phyloP scores from a whole-genome alignment of 2,329 filamentous ascomycete genomes.

The Neonectria sp. region DNA sequence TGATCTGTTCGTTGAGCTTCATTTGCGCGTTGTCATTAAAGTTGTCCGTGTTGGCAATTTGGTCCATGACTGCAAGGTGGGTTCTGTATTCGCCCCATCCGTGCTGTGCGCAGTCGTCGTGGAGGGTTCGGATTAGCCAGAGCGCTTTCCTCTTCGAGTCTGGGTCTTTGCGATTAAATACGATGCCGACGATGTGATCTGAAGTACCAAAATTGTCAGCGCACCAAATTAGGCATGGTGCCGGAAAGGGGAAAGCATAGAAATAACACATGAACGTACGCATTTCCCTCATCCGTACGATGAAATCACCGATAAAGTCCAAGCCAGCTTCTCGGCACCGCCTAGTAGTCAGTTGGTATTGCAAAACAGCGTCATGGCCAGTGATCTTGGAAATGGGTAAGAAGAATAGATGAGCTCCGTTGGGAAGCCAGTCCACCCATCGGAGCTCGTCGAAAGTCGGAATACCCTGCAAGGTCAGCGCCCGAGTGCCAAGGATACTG shows the following conservation, averaged over 20 bases:
- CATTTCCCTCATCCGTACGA: constrained; percentile 9
- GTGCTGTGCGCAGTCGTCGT: constrained; percentile 12
- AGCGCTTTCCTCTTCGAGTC: background rate
- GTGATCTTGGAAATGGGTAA: constrained; percentile 9
- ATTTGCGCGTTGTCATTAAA: constrained; percentile 13
- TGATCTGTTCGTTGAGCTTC: constrained; percentile 24
- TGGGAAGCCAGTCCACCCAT: background rate
- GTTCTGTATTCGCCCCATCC: constrained; percentile 30
- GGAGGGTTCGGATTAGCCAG: constrained; percentile 9
- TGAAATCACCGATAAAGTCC: constrained; percentile 24
- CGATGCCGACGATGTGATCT: constrained; percentile 7
- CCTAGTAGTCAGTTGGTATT: constrained; percentile 16
- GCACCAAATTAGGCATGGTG: too few species aligned
- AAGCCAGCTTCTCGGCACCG: constrained; percentile 17
- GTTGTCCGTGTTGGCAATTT: constrained; percentile 23
- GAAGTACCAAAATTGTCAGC: background rate
- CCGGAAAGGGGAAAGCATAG: too few species aligned
- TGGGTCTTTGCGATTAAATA: background rate
- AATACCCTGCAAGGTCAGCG: background rate
- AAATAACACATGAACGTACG: background rate
- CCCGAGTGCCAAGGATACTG: background rate
- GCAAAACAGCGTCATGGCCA: constrained; percentile 8
- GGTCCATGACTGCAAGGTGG: constrained; percentile 24
- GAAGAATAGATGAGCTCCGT: background rate
- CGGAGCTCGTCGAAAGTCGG: background rate